These are phyloP conservation scores for Teratosphaeria gauchensis DNA, from an alignment of 2,329 filamentous ascomycete species.

Conservation along the genomic window DNA sequence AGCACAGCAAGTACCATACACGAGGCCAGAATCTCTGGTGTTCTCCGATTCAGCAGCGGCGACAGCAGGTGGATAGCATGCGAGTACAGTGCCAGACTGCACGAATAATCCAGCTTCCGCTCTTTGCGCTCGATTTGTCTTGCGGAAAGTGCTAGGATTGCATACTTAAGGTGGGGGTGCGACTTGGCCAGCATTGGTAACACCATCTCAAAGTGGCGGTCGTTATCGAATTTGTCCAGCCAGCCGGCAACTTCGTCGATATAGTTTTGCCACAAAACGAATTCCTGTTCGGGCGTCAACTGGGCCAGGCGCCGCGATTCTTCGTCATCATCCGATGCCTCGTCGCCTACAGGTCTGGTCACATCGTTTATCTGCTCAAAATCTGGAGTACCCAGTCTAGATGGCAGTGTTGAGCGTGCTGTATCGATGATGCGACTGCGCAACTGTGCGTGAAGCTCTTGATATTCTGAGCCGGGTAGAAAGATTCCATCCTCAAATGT, in stretches of 20 bases:
- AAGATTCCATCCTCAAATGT: slow-evolving; percentile 24
- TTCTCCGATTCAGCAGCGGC: slow-evolving; percentile 34
- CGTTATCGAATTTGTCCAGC: slow-evolving; percentile 49
- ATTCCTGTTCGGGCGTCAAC: slow-evolving; percentile 21
- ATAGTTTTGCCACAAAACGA: slow-evolving; percentile 33
- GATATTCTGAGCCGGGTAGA: slow-evolving; percentile 23
- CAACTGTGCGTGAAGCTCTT: slow-evolving; percentile 22
- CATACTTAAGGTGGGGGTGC: slow-evolving; percentile 38
- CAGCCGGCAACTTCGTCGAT: slow-evolving; percentile 45
- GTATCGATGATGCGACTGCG: slow-evolving; percentile 24
- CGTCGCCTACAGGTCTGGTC: slow-evolving; percentile 13
- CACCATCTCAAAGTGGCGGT: slow-evolving; percentile 43
- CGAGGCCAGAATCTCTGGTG: slow-evolving; percentile 38
- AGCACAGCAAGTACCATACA: slow-evolving; percentile 40
- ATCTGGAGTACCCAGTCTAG: slow-evolving; percentile 17
- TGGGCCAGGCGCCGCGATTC: slow-evolving; percentile 18
- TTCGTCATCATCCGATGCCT: slow-evolving; percentile 6
- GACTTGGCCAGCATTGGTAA: slow-evolving; percentile 41
- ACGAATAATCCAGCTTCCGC: slow-evolving; percentile 34
- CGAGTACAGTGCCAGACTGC: slow-evolving; percentile 46
- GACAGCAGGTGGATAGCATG: slow-evolving; percentile 40
- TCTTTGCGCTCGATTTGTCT: slow-evolving; percentile 45
- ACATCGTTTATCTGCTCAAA: slow-evolving; percentile 1
- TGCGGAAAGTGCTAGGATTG: slow-evolving; percentile 45
- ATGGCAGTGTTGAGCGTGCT: slow-evolving; percentile 20